Base-by-base conservation (phyloP, 192 early-diverging fungal species). In the Haplosporangium gracile region DNA sequence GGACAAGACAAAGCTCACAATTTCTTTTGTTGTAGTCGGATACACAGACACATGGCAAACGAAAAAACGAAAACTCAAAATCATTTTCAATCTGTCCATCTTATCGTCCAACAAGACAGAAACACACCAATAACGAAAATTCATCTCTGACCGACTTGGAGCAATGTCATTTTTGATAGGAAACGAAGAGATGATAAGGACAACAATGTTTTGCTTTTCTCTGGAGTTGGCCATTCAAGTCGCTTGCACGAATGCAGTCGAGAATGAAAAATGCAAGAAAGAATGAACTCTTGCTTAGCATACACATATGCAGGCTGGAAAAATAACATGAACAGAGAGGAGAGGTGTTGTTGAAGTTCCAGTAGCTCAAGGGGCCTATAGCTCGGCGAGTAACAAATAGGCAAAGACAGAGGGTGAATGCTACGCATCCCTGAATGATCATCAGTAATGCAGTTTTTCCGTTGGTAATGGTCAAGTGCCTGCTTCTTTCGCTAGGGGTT, bases 21-120 rank as follows among this genome's bases (percentile, higher is more conserved):
- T 57, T 63, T 32, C 1, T 26, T 65, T 65, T 4, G n/a, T 65
- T 20, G 49, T 5, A 18, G 47, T 65, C 60, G 60, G 60, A 65
- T 10, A 65, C 60, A 65, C 29, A 65, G 60, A 65, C 60, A 65
- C 60, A 65, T 65, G 60, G 60, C 55, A 60, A 22, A 60, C 55
- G 55, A 65, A 65, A 63, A 63, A 16, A 16, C 8, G 26, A 29
- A 63, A 65, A 26, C 13, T 65, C 9, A 65, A 65, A 65, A 65
- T 65, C 60, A 65, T 57, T 57, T 57, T 26, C 55, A 57, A 29
- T 8, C 60, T 65, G 60, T 32, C 60, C 60, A 65, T 65, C 60
- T 65, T 65, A 65, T 65, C 60, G 60, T 34, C 26, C 13, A 29
- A 29, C 60, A 65, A 29, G 29, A 16, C 18, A 18, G 60, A 65